Evolutionary conservation across 2,329 filamentous ascomycete species (phyloP), one percentile per base, ranked within the genome.

Genomic region (Ceratocystis albifundus): DNA sequence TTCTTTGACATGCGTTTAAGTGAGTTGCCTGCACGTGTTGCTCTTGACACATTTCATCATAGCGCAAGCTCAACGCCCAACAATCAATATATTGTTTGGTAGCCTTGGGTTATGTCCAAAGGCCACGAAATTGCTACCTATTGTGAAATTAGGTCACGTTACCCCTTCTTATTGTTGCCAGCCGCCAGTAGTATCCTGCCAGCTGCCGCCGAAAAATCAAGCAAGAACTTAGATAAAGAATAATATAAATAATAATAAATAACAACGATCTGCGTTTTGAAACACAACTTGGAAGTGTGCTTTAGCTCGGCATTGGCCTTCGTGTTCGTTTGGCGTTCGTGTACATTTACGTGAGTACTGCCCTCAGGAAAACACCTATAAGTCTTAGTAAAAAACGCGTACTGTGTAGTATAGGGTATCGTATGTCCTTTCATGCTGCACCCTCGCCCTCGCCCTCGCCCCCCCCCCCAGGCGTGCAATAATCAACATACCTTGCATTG

Each of bases 31-130:
- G 55, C 55, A 59, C 28, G 25, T 59, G n/a, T 59, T 32, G 55
- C 28, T n/a, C 55, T 59, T 59, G 28, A 59, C 28, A n/a, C 55
- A 59, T 59, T 36, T 36, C 55, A 36, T 22, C 28, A 59, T 59
- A 36, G 28, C 30, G 28, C 55, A 15, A 32, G 15, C 55, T 59
- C 7, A 20, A 25, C n/a, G 28, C n/a, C n/a, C n/a, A n/a, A n/a
- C n/a, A n/a, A n/a, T n/a, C n/a, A n/a, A 3, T 17, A 4, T 36
- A 10, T 17, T n/a, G 20, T 25, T 50, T 50, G 32, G 1, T 41
- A 15, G 10, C 12, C 36, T 15, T 41, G 36, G 36, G 10, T 41
- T 41, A 15, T 41, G 3, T 10, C 36, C 10, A 41, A 41, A 41
- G 36, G 10, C 36, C 36, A 41, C 36, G 10, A 15, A 41, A 41